Base-by-base conservation (phyloP, 2,329 filamentous ascomycete genomes). In the Ophiosphaerella narmari region DNA sequence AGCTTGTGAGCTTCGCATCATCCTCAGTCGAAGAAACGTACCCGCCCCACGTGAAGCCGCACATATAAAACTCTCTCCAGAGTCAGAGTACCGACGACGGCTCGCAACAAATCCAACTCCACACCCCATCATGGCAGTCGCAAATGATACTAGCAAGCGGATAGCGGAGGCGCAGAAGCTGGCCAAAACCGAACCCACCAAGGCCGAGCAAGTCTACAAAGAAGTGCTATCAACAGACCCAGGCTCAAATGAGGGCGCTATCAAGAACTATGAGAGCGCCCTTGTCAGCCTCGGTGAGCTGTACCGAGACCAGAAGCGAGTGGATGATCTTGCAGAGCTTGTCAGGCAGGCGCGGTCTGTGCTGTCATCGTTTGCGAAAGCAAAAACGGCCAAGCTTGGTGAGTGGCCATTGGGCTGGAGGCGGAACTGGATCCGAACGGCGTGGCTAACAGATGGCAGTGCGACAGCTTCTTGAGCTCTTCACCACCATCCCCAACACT, bases 321-420 rank as follows among this genome's bases (percentile, higher is more conserved):
- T 80, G 65, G 82, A 94, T 70, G 90, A 96, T 68, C 86, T 99
- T 53, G 90, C 95, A 56, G 87, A 91, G 66, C 83, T 99, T 60
- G 88, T 99, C 67, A 92, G 88, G 70, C 90, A 90, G 74, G 96
- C 91, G 75, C 86, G 93, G 70, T 89, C 89, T 60, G 89, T 94
- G 38, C 86, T 99, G 60, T 97, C 93, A 50, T 94, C 90, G 58
- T 97, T 99, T 75, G 94, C 94, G 60, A 97, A 97, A 82, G 94
- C 95, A 56, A 99, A 99, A 85, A 97, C 94, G 29, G 90, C 94
- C 48, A 99, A 99, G 79, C 82, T 99, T 56, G 91, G 94, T 97
- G 86, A 60, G 87, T 56, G 38, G 36, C 23, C 18, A 18, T 4
- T 5, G n/a, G 26, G 26, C 11, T 29, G 26, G 11, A 29, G 26